Base-by-base conservation (phyloP, 73 alveolate species). In the Tetrahymena elliotti region DNA sequence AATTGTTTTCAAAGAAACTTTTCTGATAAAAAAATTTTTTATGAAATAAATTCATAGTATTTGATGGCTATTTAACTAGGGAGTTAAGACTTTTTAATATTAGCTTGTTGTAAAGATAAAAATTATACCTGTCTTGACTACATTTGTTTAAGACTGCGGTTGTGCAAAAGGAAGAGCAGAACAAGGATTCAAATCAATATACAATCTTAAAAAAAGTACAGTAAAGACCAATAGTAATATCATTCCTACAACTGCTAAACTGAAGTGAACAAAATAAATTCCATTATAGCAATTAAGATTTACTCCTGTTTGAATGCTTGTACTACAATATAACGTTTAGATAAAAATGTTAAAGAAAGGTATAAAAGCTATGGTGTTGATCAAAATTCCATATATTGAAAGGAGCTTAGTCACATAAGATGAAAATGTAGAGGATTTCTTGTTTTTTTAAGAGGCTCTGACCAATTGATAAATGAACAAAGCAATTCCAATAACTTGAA, bases 331-430 rank as follows among this genome's bases (percentile, higher is more conserved):
- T 16, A 94, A 35, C 3, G 84, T 53, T 34, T 88, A 92, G 33
- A 94, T 94, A 93, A 94, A 94, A 16, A 94, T 93, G 92, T 94
- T 94, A 54, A 94, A 94, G 83, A 94, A 39, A 15, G 96, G 96
- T 38, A 94, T 88, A 33, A 94, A 53, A 7, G 93, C 53, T 34
- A 94, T 47, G 33, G 96, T 94, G 39, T 94, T 94, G 88, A 94
- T 33, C 2, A 94, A 92, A n/a, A 94, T 52, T 10, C 96, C 96
- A 88, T 94, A 94, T 7, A 94, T 38, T 24, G 95, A 88, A 88
- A 84, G 93, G 39, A 94, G 93, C 54, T 94, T 94, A 15, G 93
- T 52, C 18, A 88, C 53, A 93, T 94, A 94, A 0, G 96, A 84
- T 3, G 93, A 93, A 22, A 94, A 94, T 22, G 96, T 94, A 9